phyloP scores from a whole-genome alignment of 1,139 yeast genomes.

The Nakaseomyces bracarensis region DNA sequence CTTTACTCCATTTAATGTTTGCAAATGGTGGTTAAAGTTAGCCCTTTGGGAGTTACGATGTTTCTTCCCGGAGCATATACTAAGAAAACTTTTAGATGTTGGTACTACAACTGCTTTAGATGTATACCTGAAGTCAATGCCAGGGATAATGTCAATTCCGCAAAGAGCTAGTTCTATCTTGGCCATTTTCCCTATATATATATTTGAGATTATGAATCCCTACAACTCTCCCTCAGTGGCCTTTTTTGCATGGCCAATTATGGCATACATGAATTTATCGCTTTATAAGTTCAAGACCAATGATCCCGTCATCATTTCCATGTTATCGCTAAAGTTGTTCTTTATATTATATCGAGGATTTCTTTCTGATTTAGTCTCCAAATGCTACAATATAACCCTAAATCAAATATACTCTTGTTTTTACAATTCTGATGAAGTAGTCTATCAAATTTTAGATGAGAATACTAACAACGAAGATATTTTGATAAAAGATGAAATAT shows the following conservation, averaged over 20 bases:
- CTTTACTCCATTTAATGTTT: conserved; percentile 3
- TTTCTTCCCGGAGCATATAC: conserved; percentile 30
- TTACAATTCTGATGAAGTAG: not conserved
- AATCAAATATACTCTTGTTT: conserved; percentile 1
- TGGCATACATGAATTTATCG: conserved; percentile 16
- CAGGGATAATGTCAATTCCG: conserved; percentile 17
- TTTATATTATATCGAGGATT: not conserved
- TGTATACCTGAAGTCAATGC: conserved; percentile 14
- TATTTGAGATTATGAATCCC: conserved; percentile 1
- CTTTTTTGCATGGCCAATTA: conserved; percentile 8
- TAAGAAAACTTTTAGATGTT: conserved; percentile 33
- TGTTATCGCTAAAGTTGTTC: conserved; percentile 10
- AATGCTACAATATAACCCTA: not conserved
- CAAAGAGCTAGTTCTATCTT: conserved; percentile 13
- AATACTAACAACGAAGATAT: conserved; percentile 4
- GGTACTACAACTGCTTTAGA: conserved; percentile 23
- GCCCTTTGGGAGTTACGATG: conserved; percentile 18
- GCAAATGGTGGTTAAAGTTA: conserved; percentile 12
- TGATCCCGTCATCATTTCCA: not conserved
- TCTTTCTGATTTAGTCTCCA: not conserved
- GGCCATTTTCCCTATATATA: conserved; percentile 13
- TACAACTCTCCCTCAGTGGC: conserved; percentile 10
- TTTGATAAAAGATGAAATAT: conserved; percentile 16
- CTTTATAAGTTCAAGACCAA: not conserved
- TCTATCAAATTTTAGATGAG: conserved; percentile 4